Evolutionary conservation across 805 yeast species (phyloP).

Genomic region (Candida manassasensis): DNA sequence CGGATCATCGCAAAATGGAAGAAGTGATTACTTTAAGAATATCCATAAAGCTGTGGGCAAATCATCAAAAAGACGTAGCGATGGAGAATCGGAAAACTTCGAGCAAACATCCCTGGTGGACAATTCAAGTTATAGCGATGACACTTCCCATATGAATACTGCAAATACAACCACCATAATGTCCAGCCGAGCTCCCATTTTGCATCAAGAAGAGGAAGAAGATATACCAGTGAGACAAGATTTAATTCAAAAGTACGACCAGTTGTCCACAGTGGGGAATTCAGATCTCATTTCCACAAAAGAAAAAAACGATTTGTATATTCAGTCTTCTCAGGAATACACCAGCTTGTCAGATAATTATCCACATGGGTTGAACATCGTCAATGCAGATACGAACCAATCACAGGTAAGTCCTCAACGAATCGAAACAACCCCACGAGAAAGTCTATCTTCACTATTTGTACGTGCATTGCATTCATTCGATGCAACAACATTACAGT

Average conservation of each 20-base stretch:
- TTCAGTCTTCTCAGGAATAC: slow-evolving; percentile 9
- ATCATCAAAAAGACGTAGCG: slow-evolving; percentile 1
- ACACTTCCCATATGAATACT: not conserved
- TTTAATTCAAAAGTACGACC: slow-evolving; percentile 17
- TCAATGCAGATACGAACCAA: slow-evolving; percentile 12
- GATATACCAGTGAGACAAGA: slow-evolving; percentile 26
- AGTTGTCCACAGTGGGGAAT: slow-evolving; percentile 6
- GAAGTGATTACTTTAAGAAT: slow-evolving; percentile 21
- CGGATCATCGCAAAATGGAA: slow-evolving; percentile 4
- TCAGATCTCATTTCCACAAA: slow-evolving; percentile 6
- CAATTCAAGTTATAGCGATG: not conserved
- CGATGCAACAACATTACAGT: slow-evolving; percentile 53
- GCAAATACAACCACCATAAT: not conserved
- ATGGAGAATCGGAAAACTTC: slow-evolving; percentile 15
- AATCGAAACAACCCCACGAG: slow-evolving; percentile 16
- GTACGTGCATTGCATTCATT: slow-evolving; percentile 57
- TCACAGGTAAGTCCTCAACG: slow-evolving; percentile 12
- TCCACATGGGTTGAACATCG: slow-evolving; percentile 22
- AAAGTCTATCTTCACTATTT: slow-evolving; percentile 50
- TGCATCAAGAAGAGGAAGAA: slow-evolving; percentile 9
- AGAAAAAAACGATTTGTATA: slow-evolving; percentile 13
- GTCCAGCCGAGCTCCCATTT: not conserved
- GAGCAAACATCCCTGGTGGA: slow-evolving; percentile 5
- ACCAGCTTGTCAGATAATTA: slow-evolving; percentile 10
- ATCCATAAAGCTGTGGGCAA: slow-evolving; percentile 11